phyloP scores from a whole-genome alignment of 768 basidiomycete genomes.

The Lactarius hengduanensis region DNA sequence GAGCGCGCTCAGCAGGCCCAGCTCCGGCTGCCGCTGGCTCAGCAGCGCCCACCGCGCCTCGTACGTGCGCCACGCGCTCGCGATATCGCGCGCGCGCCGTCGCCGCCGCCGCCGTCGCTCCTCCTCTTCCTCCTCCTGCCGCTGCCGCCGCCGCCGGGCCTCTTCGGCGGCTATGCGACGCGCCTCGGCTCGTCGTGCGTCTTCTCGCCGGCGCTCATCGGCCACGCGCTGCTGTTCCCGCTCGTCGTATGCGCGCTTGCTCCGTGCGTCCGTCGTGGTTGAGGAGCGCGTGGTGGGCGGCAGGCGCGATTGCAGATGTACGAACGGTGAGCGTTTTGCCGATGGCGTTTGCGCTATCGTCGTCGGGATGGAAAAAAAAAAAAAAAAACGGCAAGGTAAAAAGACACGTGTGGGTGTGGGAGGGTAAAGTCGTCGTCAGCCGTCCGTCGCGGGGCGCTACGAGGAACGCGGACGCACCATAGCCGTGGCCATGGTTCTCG shows the following conservation, averaged over 20 bases:
- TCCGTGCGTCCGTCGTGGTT: neutral
- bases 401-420: neutral
- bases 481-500: constrained; percentile 5
- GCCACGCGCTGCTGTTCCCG: constrained; percentile 12
- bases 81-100: constrained; percentile 39
- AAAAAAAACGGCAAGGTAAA: neutral
- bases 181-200: constrained; percentile 16
- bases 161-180: constrained; percentile 33
- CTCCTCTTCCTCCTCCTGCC: constrained; percentile 41
- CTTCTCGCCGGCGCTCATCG: constrained; percentile 19
- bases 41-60: constrained; percentile 49
- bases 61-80: constrained; percentile 35
- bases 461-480: constrained; percentile 13
- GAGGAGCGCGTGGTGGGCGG: neutral
- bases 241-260: constrained; percentile 2
- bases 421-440: neutral
- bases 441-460: neutral
- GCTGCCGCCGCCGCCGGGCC: constrained; percentile 45
- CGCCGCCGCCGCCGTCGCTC: constrained; percentile 37
- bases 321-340: constrained; percentile 3
- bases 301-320: constrained; percentile 3
- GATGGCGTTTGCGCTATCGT: neutral
- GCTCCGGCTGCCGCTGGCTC: constrained; percentile 63
- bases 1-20: constrained; percentile 42
- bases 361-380: neutral